Evolutionary conservation across 2,329 filamentous ascomycete species (phyloP).

Genomic region (Trichoderma hamatum): DNA sequence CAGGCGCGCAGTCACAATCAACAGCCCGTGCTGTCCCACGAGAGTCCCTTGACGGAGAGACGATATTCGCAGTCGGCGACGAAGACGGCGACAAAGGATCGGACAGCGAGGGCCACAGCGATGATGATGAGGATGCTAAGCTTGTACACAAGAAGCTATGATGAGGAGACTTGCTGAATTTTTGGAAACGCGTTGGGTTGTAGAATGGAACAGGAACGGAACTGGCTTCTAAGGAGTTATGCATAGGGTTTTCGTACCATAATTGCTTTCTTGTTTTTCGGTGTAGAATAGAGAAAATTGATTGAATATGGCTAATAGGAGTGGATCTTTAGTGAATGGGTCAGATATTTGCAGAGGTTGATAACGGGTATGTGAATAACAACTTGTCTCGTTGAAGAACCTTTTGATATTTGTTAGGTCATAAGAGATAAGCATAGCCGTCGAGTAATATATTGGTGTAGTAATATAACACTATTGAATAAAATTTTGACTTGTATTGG

Average conservation of each 20-base stretch:
- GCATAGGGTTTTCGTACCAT: constrained; percentile 22
- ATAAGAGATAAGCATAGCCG: not conserved
- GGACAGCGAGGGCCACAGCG: constrained; percentile 60
- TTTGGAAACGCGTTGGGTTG: constrained; percentile 18
- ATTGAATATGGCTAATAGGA: not conserved
- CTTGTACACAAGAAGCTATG: constrained; percentile 53
- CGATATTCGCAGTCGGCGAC: constrained; percentile 85
- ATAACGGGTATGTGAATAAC: not conserved
- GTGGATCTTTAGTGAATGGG: not conserved
- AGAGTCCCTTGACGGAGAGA: constrained; percentile 77
- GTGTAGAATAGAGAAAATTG: constrained; percentile 17
- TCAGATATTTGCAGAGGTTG: not conserved
- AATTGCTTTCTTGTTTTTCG: not conserved
- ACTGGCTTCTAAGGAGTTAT: constrained; percentile 21
- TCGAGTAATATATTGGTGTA: not conserved
- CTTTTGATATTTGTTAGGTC: not conserved
- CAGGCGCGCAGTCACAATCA: constrained; percentile 30
- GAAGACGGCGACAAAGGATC: constrained; percentile 83
- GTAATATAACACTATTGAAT: not conserved
- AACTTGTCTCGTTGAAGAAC: not conserved
- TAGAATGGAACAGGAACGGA: constrained; percentile 8
- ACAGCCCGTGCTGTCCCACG: constrained; percentile 47
- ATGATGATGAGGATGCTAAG: constrained; percentile 43
- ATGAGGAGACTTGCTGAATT: not conserved
- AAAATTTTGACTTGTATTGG: not conserved